A percentile compares a stretch with the other conserved stretches of the same genome.
These are phyloP conservation scores for Capsicum baccatum DNA, from an alignment of 257 asterid species.

Conservation along the genomic window DNA sequence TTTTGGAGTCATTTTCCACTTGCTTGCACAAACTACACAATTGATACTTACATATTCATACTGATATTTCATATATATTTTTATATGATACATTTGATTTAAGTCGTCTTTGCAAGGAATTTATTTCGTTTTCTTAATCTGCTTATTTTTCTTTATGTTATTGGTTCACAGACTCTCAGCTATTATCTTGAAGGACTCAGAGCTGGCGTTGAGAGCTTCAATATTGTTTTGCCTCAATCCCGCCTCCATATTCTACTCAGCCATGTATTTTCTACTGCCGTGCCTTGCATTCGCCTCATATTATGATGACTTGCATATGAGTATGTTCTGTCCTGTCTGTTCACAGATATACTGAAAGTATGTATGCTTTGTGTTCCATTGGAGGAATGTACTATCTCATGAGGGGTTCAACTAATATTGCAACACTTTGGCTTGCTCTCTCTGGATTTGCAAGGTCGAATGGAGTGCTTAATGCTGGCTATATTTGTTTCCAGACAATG, in stretches of 20 bases:
- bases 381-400: conserved; percentile 76
- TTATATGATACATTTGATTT: not conserved
- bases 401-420: conserved; percentile 51
- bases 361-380: conserved; percentile 76
- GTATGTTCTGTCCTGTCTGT: conserved; percentile 30
- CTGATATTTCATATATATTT: not conserved
- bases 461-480: conserved; percentile 91
- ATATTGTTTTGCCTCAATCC: conserved; percentile 92
- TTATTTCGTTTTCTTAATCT: not conserved
- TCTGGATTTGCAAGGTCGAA: conserved; percentile 89
- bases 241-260: conserved; percentile 94
- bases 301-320: conserved; percentile 26
- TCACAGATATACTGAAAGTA: conserved; percentile 89
- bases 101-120: not conserved
- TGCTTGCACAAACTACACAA: not conserved
- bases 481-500: conserved; percentile 72
- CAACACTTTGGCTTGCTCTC: conserved; percentile 76
- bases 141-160: conserved; percentile 25
- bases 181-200: conserved; percentile 64
- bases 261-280: conserved; percentile 65
- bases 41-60: not conserved
- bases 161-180: conserved; percentile 67
- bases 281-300: conserved; percentile 14
- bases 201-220: conserved; percentile 81
- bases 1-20: not conserved